Conservation (phyloP, 352 stramenopile genomes). For the Globisporangium splendens region DNA sequence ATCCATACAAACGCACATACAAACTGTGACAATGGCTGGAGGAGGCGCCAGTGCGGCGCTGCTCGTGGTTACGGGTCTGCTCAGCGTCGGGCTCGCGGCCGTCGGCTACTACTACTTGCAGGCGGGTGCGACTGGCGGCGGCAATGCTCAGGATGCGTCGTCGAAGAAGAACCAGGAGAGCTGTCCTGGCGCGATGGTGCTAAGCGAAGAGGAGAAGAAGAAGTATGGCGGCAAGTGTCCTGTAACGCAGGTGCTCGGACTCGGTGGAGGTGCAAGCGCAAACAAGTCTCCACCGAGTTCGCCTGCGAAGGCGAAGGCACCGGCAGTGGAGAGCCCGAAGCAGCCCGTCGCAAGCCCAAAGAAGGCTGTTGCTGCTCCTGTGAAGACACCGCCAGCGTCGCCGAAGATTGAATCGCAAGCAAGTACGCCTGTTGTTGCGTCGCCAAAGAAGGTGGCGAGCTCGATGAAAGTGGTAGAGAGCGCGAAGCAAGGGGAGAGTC, state of each 20-base stretch:
- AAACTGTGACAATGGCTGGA: conserved; percentile 28
- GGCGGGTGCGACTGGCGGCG: conserved; percentile 2
- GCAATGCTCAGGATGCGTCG: conserved; percentile 14
- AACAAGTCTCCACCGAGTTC: conserved; percentile 2
- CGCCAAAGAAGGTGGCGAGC: conserved; percentile 13
- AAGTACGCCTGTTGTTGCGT: neutral
- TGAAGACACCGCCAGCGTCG: conserved; percentile 3
- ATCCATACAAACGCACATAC: neutral
- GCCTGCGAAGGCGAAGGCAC: conserved; percentile 9
- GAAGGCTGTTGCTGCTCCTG: conserved; percentile 6
- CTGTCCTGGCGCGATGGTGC: conserved; percentile 23
- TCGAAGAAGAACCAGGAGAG: conserved; percentile 14
- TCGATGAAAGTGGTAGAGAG: conserved; percentile 2
- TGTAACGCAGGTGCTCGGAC: conserved; percentile 28
- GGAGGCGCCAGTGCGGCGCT: conserved; percentile 35
- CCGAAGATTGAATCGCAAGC: conserved; percentile 12
- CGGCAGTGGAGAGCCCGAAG: neutral
- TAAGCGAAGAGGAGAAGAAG: conserved; percentile 30
- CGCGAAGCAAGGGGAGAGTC: neutral
- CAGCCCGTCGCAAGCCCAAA: conserved; percentile 1
- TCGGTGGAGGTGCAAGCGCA: conserved; percentile 3
- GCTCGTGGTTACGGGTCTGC: conserved; percentile 54
- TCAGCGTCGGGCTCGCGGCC: conserved; percentile 51
- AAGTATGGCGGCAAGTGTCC: conserved; percentile 35
- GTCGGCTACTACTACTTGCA: conserved; percentile 64